Base-by-base conservation (phyloP, 2,329 filamentous ascomycete genomes). In the Ampelomyces quisqualis region DNA sequence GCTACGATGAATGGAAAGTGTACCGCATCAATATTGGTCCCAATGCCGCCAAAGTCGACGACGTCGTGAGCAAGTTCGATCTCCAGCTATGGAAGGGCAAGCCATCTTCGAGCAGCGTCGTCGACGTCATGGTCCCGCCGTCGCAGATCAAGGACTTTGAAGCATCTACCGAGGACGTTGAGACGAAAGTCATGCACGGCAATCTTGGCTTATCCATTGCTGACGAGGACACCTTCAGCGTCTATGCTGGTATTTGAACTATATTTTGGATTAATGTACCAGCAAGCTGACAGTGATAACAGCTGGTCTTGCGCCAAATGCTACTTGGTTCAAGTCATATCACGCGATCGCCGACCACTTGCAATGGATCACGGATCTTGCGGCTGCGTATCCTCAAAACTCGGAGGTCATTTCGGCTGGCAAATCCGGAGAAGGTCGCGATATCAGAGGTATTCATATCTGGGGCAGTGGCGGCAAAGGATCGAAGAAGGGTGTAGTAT, bases 401-500 rank as follows among this genome's bases (percentile, higher is more conserved):
- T 33, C 64, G 2, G 62, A 69, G 45, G 55, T 66, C 14, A 49
- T 69, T 17, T 53, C 53, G 3, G 64, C 64, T 10, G 66, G 66
- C 34, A 64, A 64, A 27, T 68, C 66, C 1, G 38, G 58, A 8
- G 53, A 68, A 20, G 65, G 65, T n/a, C 66, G 65, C 15, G 62
- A 67, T 36, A 63, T 69, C 38, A 58, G 54, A 17, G 66, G 66
- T 6, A 68, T 69, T 35, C 65, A 69, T 28, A 68, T 69, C 40
- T 69, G 62, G 62, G 66, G 66, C 13, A 62, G 49, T 20, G 62
- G 64, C 5, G 66, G 65, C 29, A 68, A 68, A 38, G 64, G 62
- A 8, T 66, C 62, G 7, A 51, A 68, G 51, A 58, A 60, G 43
- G 65, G 54, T 14, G 57, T 69, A 18, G 62, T 69, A 3, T 65